Base-by-base conservation (phyloP, 306 rosid species). In the Casuarina equisetifolia region DNA sequence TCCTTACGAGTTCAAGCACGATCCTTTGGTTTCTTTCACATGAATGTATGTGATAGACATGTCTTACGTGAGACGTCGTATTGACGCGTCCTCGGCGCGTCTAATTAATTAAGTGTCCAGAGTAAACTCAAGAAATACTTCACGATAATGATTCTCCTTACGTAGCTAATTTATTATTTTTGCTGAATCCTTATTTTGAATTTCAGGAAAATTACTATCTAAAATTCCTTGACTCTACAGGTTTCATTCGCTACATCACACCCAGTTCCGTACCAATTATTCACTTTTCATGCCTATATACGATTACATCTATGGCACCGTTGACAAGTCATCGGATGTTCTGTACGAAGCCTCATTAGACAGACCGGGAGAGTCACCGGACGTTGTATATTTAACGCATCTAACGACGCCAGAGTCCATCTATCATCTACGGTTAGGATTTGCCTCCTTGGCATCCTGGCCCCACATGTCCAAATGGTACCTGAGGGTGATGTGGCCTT, bases 241-340 rank as follows among this genome's bases (percentile, higher is more conserved):
- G 85, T 84, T 50, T 10, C 88, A 86, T 16, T 86, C 90, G 0
- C 79, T 86, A 8, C 88, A 86, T 52, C 88, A 86, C 72, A 86
- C 90, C 0, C 86, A 86, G 46, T 86, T 86, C 52, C 74, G 88
- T 17, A 82, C 84, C 52, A 85, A 85, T 25, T 85, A 85, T 81
- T 82, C 85, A 0, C 61, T 85, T 0, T 85, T 85, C 25, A 82
- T 85, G 88, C 85, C 88, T 0, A 0, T 85, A 10, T 85, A 85
- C 19, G 88, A 85, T 13, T 82, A 59, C 79, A n/a, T 85, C 1
- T 82, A 82, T 36, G 79, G 75, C 3, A 85, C 88, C n/a, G 11
- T 45, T 77, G 88, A 85, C 72, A 77, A 81, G 42, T 75, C 85
- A 4, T 12, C 79, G 0, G 80, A 82, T 68, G 0, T 43, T 13